Conservation (phyloP, 2,329 filamentous ascomycete species). For the Colletotrichum costaricense region DNA sequence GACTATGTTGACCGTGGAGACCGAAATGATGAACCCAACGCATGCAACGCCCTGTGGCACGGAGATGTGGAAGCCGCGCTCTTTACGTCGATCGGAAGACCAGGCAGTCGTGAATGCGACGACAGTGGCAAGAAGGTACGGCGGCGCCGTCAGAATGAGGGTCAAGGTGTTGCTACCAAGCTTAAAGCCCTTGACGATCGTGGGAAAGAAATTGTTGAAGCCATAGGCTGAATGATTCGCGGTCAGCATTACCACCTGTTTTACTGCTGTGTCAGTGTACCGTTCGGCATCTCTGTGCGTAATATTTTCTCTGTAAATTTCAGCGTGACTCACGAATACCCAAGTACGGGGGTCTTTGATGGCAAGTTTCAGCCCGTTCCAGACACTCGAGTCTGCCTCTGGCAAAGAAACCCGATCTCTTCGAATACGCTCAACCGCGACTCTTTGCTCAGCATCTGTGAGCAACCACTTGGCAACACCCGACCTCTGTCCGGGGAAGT, state of each 20-base stretch:
- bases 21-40: slow-evolving; percentile 68
- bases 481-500: slow-evolving; percentile 21
- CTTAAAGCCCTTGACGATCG: slow-evolving; percentile 46
- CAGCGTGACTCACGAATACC: slow-evolving; percentile 35
- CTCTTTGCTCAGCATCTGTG: slow-evolving; percentile 26
- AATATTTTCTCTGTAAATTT: too few species aligned
- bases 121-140: slow-evolving; percentile 38
- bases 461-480: slow-evolving; percentile 16
- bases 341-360: slow-evolving; percentile 40
- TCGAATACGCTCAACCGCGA: slow-evolving; percentile 10
- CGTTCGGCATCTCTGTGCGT: too few species aligned
- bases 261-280: background rate
- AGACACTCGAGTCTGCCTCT: slow-evolving; percentile 12
- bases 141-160: slow-evolving; percentile 43
- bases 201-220: slow-evolving; percentile 41
- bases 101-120: slow-evolving; percentile 19
- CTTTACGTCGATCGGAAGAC: slow-evolving; percentile 35
- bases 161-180: slow-evolving; percentile 42
- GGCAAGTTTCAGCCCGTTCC: slow-evolving; percentile 38
- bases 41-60: slow-evolving; percentile 54
- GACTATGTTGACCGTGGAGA: slow-evolving; percentile 62
- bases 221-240: slow-evolving; percentile 39
- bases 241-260: slow-evolving; percentile 35
- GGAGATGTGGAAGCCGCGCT: slow-evolving; percentile 38
- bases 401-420: slow-evolving; percentile 40